Evolutionary conservation across 805 yeast genomes (phyloP), one percentile per base, ranked within the genome.

Genomic region (Yamadazyma phyllophila): DNA sequence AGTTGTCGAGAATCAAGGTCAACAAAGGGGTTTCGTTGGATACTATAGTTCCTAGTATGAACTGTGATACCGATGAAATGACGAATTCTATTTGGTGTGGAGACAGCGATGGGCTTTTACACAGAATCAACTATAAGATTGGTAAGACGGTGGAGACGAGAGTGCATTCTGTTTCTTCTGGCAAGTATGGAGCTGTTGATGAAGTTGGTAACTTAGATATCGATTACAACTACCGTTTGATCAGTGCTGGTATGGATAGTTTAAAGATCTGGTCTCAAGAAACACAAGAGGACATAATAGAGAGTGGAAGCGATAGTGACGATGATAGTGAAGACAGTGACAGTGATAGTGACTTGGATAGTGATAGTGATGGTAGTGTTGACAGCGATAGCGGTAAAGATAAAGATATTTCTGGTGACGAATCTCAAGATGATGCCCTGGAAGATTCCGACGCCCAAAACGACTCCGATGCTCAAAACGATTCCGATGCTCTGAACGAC

Each of bases 231-330:
- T 94, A 89, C 58, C 76, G 96, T 48, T 67, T 90, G 44, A 80
- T 87, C 2, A 82, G 87, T 61, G 89, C 85, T 5, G 94, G 96
- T 15, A 85, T 91, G 90, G 92, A 87, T 39, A 73, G 76, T 24
- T 68, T 92, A 46, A 85, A 83, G 55, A 70, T 92, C 5, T 92
- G 98, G 98, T 71, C 77, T 9, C 67, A 52, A n/a, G 46, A 54
- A 29, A 49, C 43, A 3, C 49, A 46, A 10, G 61, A 53, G 14
- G 56, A 45, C 11, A 29, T 39, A 1, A n/a, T 36, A 6, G 53
- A 41, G 3, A 50, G 48, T 4, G 67, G 58, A 5, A 59, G 50
- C 6, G 60, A 56, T 5, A 43, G 45, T 14, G 63, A 56, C 27
- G 50, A 56, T 26, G 62, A 61, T 36, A 59, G 60, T 27, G 68